These are phyloP conservation scores for Salvia splendens DNA, from an alignment of 257 asterid genomes.

Conservation along the genomic window DNA sequence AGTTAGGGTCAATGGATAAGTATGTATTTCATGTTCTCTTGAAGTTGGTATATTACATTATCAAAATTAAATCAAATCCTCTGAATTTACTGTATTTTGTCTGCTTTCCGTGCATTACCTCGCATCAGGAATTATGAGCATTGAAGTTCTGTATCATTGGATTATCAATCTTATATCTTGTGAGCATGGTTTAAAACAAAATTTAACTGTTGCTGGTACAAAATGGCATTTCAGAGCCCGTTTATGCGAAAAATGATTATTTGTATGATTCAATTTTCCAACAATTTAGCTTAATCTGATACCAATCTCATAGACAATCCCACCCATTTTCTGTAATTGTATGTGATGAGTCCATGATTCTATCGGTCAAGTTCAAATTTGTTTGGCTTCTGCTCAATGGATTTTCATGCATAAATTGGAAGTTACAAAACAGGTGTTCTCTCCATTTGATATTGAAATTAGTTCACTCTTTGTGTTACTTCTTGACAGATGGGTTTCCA, in stretches of 20 bases:
- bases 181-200: not conserved
- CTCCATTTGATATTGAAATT: slow-evolving; percentile 19
- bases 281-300: slow-evolving; percentile 18
- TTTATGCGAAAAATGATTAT: not conserved
- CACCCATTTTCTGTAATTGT: slow-evolving; percentile 7
- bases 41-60: no score
- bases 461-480: slow-evolving; percentile 27
- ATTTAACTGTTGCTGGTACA: not conserved
- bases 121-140: no score
- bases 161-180: no score
- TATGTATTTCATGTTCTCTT: no score
- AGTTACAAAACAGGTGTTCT: slow-evolving; percentile 1
- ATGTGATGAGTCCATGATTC: not conserved
- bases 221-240: not conserved
- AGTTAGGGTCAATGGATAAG: no score
- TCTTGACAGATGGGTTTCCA: slow-evolving; percentile 91
- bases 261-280: not conserved
- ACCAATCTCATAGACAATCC: not conserved
- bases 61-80: no score
- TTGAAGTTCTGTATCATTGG: no score
- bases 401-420: slow-evolving; percentile 19
- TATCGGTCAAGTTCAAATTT: slow-evolving; percentile 13
- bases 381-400: slow-evolving; percentile 10
- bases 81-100: no score
- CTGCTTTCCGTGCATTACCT: no score